Evolutionary conservation across 176 grass and related monocot species (phyloP), one percentile per base, ranked within the genome.

Genomic region (Triticum dicoccoides): DNA sequence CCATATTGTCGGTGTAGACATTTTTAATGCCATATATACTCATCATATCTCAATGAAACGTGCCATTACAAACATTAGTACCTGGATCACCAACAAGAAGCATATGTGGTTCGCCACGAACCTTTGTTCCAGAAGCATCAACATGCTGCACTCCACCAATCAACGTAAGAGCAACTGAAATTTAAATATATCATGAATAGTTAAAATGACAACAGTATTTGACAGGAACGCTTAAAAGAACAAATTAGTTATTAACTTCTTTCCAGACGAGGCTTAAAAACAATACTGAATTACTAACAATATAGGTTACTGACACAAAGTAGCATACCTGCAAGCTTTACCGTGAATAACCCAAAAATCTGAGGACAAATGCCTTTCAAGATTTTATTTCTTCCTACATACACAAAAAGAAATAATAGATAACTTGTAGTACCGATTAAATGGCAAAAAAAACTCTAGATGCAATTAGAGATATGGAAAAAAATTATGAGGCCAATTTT

Each of bases 61-160:
- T 54, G 25, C 54, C 44, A 9, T 73, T 68, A 38, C 49, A 21
- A 81, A 61, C 45, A 89, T n/a, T 23, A 73, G 59, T 93, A 98
- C 93, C 96, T 98, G 96, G 96, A 78, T 98, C 96, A 72, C 96
- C 93, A 81, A 98, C 96, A 73, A 98, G 96, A 98, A 98, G 96
- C 82, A 98, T 92, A 89, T 98, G 96, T 86, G 93, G 89, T 92
- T 95, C 96, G 66, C 96, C 93, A 63, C 96, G 96, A 82, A 98
- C 51, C 81, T 98, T 95, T 87, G 91, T 98, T 78, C 96, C 96
- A 67, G 91, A 98, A 79, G 84, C 78, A 94, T 91, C 88, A 90
- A 94, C 84, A 82, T 94, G 96, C 65, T 98, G 96, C 41, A 98
- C 96, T 65, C 96, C 93, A 20, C 96, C 93, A 84, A 98, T 98